These are phyloP conservation scores for Trichoderma aggressivum DNA, from an alignment of 2,329 filamentous ascomycete species.

Conservation along the genomic window DNA sequence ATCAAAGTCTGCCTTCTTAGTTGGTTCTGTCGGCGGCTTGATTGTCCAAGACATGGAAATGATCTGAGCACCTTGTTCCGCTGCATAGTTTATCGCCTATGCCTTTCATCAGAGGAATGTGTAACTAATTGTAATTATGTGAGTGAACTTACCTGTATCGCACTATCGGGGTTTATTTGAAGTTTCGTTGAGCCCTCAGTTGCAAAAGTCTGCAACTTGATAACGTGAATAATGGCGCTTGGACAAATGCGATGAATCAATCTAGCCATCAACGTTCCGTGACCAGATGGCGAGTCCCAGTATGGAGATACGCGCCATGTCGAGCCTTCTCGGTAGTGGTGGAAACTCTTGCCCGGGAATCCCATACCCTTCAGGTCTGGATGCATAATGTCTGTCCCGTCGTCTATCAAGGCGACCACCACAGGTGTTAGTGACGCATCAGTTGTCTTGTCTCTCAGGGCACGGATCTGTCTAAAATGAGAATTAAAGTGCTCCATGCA, in stretches of 20 bases:
- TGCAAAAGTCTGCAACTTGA: not conserved
- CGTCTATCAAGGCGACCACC: not conserved
- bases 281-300: not conserved
- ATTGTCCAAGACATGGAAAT: constrained; percentile 6
- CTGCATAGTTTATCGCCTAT: not conserved
- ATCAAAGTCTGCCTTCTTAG: not conserved
- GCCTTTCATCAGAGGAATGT: not conserved
- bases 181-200: not conserved
- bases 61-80: not conserved
- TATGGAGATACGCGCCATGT: not conserved
- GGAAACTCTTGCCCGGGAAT: not conserved
- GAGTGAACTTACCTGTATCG: not conserved
- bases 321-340: not conserved
- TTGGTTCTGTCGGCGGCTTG: not conserved
- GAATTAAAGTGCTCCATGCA: constrained; percentile 1
- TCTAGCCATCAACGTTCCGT: not conserved
- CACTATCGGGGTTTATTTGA: not conserved
- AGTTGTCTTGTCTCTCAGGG: not conserved
- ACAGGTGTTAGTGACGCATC: not conserved
- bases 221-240: not conserved
- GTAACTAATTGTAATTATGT: no score
- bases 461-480: not conserved
- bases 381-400: constrained; percentile 2
- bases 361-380: not conserved
- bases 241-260: constrained; percentile 1